Percentiles rank a stretch among this genome's conserved stretches.
phyloP scores from a whole-genome alignment of 1,139 yeast genomes.

The Yamadazyma kanchanaburiensis region DNA sequence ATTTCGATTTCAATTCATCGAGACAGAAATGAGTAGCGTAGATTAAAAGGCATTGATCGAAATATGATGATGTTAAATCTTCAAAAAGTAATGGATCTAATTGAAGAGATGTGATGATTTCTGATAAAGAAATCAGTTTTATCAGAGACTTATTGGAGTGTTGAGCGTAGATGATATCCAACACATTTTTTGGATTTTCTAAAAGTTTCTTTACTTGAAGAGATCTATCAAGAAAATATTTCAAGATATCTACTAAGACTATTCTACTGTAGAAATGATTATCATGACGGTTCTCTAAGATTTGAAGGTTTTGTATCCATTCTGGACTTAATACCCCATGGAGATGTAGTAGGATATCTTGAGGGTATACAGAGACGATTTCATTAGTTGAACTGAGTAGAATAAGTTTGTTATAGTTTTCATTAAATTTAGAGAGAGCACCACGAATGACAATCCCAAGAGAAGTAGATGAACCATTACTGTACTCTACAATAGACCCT shows the following conservation, averaged over 20 bases:
- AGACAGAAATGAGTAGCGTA: constrained; percentile 21
- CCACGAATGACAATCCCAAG: constrained; percentile 34
- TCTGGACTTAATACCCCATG: constrained; percentile 21
- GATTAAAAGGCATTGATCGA: constrained; percentile 26
- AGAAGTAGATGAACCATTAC: constrained; percentile 7
- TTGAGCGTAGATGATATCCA: constrained; percentile 25
- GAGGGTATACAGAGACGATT: constrained; percentile 22
- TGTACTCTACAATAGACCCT: constrained; percentile 37
- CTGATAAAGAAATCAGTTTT: constrained; percentile 17
- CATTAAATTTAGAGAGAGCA: constrained; percentile 31
- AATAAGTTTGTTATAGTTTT: constrained; percentile 26
- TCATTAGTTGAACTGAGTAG: constrained; percentile 33
- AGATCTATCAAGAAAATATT: constrained; percentile 17
- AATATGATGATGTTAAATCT: constrained; percentile 19
- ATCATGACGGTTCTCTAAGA: constrained; percentile 24
- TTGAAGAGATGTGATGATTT: constrained; percentile 16
- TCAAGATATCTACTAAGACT: constrained; percentile 17
- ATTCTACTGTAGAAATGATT: constrained; percentile 14
- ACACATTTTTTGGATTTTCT: constrained; percentile 7
- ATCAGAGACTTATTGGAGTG: constrained; percentile 15
- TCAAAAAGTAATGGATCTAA: constrained; percentile 1
- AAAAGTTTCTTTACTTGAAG: constrained; percentile 8
- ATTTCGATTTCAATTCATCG: constrained; percentile 17
- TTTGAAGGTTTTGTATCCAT: constrained; percentile 16
- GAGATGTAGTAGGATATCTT: constrained; percentile 25